These are phyloP conservation scores for Lodderomyces metapsilosis DNA, from an alignment of 1,139 yeast genomes.

Conservation along the genomic window DNA sequence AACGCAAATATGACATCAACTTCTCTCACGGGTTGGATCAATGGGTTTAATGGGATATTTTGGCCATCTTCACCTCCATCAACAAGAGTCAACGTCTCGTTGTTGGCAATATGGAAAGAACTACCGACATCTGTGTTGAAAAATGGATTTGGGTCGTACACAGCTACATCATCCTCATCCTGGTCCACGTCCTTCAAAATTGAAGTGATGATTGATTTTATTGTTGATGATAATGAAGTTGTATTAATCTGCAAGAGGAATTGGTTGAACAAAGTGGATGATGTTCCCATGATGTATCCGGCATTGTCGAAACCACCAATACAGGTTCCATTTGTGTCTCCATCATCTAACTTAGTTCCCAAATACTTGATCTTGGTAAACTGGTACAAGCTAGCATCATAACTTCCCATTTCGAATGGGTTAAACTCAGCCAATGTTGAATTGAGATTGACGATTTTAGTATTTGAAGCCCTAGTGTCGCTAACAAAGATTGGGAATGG, in stretches of 20 bases:
- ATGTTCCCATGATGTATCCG: slow-evolving; percentile 79
- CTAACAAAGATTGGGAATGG: slow-evolving; percentile 85
- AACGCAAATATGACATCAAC: slow-evolving; percentile 45
- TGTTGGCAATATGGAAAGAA: slow-evolving; percentile 24
- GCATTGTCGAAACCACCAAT: slow-evolving; percentile 75
- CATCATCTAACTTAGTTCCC: slow-evolving; percentile 66
- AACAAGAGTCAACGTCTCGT: slow-evolving; percentile 37
- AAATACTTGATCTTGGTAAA: slow-evolving; percentile 70
- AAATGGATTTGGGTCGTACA: slow-evolving; percentile 55
- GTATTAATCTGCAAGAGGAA: slow-evolving; percentile 63
- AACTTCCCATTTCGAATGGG: slow-evolving; percentile 84
- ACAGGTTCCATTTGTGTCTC: slow-evolving; percentile 47
- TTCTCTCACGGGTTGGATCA: slow-evolving; percentile 37
- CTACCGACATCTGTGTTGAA: slow-evolving; percentile 41
- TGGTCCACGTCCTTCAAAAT: slow-evolving; percentile 44
- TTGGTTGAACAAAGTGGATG: slow-evolving; percentile 79
- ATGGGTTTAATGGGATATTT: slow-evolving; percentile 39
- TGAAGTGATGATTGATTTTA: slow-evolving; percentile 40
- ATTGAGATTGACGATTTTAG: slow-evolving; percentile 67
- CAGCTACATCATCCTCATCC: slow-evolving; percentile 41
- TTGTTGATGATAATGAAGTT: slow-evolving; percentile 50
- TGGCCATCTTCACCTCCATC: slow-evolving; percentile 50
- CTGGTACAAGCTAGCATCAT: slow-evolving; percentile 74
- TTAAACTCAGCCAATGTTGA: slow-evolving; percentile 77
- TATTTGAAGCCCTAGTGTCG: slow-evolving; percentile 58